A percentile compares a stretch with the other conserved stretches of the same genome.
Evolutionary conservation across 352 stramenopile species (phyloP).

Genomic region (Phytophthora uliginosa): DNA sequence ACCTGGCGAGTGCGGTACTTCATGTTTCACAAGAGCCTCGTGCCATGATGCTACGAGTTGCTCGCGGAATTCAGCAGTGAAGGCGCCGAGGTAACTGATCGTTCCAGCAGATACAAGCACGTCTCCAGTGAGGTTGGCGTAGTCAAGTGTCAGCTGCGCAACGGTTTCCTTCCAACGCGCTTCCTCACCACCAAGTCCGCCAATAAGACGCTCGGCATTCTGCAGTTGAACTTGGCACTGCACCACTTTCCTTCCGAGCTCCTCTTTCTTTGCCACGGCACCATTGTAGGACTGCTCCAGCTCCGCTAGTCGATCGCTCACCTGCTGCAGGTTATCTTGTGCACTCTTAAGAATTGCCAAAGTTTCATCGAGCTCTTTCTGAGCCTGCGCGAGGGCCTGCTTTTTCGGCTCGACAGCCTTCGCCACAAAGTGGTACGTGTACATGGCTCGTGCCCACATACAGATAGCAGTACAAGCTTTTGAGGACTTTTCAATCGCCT

Average conservation of each 20-base stretch:
- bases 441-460: constrained; percentile 95
- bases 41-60: constrained; percentile 75
- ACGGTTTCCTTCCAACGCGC: constrained; percentile 88
- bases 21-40: constrained; percentile 61
- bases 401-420: constrained; percentile 95
- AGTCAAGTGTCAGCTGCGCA: constrained; percentile 78
- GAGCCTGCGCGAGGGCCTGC: constrained; percentile 84
- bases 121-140: constrained; percentile 85
- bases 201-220: constrained; percentile 90
- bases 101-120: constrained; percentile 88
- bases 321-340: constrained; percentile 85
- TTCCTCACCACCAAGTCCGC: constrained; percentile 87
- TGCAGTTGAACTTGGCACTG: constrained; percentile 92
- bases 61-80: constrained; percentile 90
- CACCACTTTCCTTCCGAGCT: constrained; percentile 90
- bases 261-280: constrained; percentile 92
- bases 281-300: constrained; percentile 89
- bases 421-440: constrained; percentile 94
- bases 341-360: constrained; percentile 85
- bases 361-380: constrained; percentile 90
- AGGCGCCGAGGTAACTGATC: constrained; percentile 90
- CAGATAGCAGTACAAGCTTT: constrained; percentile 94
- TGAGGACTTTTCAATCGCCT: constrained; percentile 93
- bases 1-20: constrained; percentile 81
- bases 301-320: constrained; percentile 87